Evolutionary conservation across 2,329 filamentous ascomycete genomes (phyloP).

Genomic region (Trichoderma koningiopsis): DNA sequence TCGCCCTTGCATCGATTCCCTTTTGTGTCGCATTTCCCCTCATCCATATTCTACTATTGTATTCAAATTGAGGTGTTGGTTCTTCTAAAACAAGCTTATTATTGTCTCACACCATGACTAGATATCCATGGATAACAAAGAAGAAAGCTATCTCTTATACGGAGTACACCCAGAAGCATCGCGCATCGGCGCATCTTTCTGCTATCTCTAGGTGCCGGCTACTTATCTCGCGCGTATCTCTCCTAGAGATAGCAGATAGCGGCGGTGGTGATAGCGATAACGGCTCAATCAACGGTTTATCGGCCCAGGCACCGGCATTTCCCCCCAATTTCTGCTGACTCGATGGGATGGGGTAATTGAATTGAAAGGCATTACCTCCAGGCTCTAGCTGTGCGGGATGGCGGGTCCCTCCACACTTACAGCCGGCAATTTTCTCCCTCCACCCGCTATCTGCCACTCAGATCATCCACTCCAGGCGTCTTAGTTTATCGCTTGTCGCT

Average conservation of each 20-base stretch:
- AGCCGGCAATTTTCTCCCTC: background rate
- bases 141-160: background rate
- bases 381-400: constrained; percentile 3
- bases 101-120: background rate
- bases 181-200: background rate
- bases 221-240: constrained; percentile 18
- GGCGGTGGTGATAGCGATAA: background rate
- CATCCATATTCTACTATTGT: background rate
- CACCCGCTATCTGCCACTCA: constrained; percentile 9
- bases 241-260: constrained; percentile 20
- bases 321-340: constrained; percentile 39
- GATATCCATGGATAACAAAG: background rate
- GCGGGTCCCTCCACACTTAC: constrained; percentile 17
- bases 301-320: background rate
- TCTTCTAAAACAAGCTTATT: background rate
- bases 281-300: constrained; percentile 10
- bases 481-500: constrained; percentile 4
- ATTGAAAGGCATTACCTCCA: background rate
- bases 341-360: constrained; percentile 50
- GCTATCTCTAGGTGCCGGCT: background rate
- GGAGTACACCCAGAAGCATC: background rate
- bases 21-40: background rate
- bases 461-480: background rate
- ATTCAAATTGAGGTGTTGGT: background rate
- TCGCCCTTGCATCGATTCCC: background rate